These are phyloP conservation scores for Fusarium praegraminearum DNA, from an alignment of 2,329 filamentous ascomycete species.

Conservation along the genomic window DNA sequence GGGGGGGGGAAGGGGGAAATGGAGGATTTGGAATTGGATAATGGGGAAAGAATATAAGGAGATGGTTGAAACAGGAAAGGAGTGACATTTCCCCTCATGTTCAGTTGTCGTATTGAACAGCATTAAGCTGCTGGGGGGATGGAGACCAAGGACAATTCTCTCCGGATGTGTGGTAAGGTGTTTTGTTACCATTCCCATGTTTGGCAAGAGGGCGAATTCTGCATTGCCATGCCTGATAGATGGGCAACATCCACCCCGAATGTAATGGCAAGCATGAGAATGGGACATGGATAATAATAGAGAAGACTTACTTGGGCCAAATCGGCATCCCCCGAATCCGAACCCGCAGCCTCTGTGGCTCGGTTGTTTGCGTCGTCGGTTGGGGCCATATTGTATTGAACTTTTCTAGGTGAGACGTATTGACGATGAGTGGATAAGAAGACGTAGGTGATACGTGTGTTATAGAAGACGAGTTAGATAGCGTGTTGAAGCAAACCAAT, in stretches of 20 bases:
- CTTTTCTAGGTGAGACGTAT: not conserved
- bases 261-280: not conserved
- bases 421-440: not conserved
- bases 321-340: constrained; percentile 42
- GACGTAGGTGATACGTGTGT: not conserved
- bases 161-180: not conserved
- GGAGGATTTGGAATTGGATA: not conserved
- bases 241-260: not conserved
- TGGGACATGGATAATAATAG: not conserved
- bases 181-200: constrained; percentile 15
- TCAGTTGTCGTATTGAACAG: not conserved
- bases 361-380: constrained; percentile 24
- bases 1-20: not conserved
- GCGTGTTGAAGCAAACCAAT: not conserved
- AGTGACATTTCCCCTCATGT: not conserved
- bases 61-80: not conserved
- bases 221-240: not conserved
- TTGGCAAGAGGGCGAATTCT: constrained; percentile 13
- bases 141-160: constrained; percentile 3
- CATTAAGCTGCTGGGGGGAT: not conserved
- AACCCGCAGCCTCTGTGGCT: constrained; percentile 26
- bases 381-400: constrained; percentile 27
- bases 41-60: not conserved
- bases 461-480: not conserved
- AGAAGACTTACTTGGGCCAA: constrained; percentile 43